phyloP scores from a whole-genome alignment of 352 stramenopile species.

The Pythium diclinum region DNA sequence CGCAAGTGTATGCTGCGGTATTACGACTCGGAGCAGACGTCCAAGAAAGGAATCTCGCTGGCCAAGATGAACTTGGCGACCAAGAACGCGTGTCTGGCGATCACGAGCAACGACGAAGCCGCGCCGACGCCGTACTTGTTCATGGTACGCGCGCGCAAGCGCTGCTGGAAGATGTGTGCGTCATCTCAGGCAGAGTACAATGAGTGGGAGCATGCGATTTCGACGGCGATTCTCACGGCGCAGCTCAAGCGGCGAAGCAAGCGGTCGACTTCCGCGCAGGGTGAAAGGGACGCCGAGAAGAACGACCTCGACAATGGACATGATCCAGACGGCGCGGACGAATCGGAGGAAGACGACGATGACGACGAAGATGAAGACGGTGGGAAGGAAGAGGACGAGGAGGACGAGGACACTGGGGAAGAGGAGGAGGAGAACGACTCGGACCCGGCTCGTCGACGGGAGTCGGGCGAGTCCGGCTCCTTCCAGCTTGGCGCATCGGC shows the following conservation, averaged over 20 bases:
- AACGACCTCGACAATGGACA: neutral
- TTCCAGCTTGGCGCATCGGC: neutral
- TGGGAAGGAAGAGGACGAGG: conserved; percentile 34
- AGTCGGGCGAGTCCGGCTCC: neutral
- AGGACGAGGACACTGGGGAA: conserved; percentile 35
- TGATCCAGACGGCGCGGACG: conserved; percentile 4
- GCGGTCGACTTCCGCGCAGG: neutral
- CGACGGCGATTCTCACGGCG: conserved; percentile 55
- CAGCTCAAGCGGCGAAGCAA: conserved; percentile 43
- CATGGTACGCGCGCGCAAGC: conserved; percentile 56
- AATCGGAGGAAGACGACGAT: conserved; percentile 15
- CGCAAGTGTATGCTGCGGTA: conserved; percentile 64
- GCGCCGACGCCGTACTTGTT: conserved; percentile 71
- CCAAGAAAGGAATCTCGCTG: conserved; percentile 50
- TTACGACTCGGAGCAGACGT: conserved; percentile 67
- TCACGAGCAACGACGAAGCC: conserved; percentile 59
- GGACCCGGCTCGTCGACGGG: neutral
- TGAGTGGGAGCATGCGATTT: conserved; percentile 75
- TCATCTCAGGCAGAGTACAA: conserved; percentile 51
- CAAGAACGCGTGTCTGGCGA: conserved; percentile 59
- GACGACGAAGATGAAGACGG: conserved; percentile 13
- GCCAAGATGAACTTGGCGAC: conserved; percentile 62
- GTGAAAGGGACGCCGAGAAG: neutral
- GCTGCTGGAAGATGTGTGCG: conserved; percentile 71
- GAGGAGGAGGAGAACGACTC: conserved; percentile 26